A percentile compares a stretch with the other conserved stretches of the same genome.
Conservation (phyloP, 2,329 filamentous ascomycete species). For the Diplodia sapinea region DNA sequence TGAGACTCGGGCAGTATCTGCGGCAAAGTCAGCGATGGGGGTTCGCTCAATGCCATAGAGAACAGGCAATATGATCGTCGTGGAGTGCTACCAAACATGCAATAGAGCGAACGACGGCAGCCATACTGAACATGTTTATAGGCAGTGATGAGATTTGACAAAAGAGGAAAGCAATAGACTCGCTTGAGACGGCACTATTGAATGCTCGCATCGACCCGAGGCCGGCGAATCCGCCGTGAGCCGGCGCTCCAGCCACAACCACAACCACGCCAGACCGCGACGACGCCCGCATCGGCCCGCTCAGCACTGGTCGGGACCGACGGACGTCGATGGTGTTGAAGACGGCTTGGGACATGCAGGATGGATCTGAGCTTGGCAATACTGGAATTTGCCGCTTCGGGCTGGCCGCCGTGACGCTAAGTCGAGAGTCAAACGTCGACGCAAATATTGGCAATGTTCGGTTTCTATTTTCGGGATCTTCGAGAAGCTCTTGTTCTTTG, state of each 20-base stretch:
- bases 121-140: conserved; percentile 9
- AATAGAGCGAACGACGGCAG: background rate
- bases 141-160: background rate
- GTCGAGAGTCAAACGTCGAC: conserved; percentile 28
- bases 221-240: background rate
- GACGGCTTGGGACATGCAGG: conserved; percentile 1
- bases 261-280: background rate
- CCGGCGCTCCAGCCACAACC: background rate
- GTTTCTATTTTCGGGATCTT: conserved; percentile 2
- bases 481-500: background rate
- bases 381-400: conserved; percentile 22
- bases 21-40: no score
- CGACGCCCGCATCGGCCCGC: background rate
- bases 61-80: no score
- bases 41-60: no score
- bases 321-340: conserved; percentile 2
- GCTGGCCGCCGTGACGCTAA: conserved; percentile 17
- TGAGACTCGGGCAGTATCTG: no score
- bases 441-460: conserved; percentile 29
- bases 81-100: no score
- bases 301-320: background rate
- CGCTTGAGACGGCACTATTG: conserved; percentile 11
- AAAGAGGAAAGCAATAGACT: conserved; percentile 13
- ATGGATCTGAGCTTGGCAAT: conserved; percentile 20
- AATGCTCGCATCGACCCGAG: background rate